These are phyloP conservation scores for Trichoderma citrinoviride DNA, from an alignment of 2,329 filamentous ascomycete species.

Conservation along the genomic window DNA sequence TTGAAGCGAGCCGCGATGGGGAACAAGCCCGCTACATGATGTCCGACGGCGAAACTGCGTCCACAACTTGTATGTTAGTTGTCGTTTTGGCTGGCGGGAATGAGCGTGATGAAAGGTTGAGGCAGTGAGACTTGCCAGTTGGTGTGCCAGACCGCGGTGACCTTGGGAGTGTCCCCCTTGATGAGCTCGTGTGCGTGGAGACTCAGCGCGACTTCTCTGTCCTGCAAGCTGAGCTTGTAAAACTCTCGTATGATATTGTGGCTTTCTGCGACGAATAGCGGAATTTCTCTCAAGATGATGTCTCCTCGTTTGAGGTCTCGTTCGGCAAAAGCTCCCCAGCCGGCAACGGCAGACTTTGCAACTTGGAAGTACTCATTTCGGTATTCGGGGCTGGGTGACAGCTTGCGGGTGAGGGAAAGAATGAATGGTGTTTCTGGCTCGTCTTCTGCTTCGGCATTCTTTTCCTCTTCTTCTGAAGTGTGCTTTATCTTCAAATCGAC, in stretches of 20 bases:
- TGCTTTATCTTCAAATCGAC: neutral
- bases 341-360: conserved; percentile 40
- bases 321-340: conserved; percentile 48
- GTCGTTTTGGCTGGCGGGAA: neutral
- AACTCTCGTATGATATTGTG: conserved; percentile 37
- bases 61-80: neutral
- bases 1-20: conserved; percentile 56
- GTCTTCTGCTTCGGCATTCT: no score
- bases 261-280: conserved; percentile 39
- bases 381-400: conserved; percentile 27
- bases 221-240: conserved; percentile 32
- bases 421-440: neutral
- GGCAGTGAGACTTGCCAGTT: conserved; percentile 43
- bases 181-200: conserved; percentile 39
- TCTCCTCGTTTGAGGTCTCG: conserved; percentile 39
- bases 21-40: conserved; percentile 43
- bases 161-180: conserved; percentile 30
- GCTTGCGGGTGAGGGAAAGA: conserved; percentile 1
- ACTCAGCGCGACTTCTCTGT: conserved; percentile 36
- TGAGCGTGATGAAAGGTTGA: no score
- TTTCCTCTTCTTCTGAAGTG: no score
- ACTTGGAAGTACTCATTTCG: conserved; percentile 44
- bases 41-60: conserved; percentile 31
- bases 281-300: conserved; percentile 45
- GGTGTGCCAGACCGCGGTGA: conserved; percentile 43